Conservation (phyloP, 2,329 filamentous ascomycete genomes). For the Monosporascus sp. region DNA sequence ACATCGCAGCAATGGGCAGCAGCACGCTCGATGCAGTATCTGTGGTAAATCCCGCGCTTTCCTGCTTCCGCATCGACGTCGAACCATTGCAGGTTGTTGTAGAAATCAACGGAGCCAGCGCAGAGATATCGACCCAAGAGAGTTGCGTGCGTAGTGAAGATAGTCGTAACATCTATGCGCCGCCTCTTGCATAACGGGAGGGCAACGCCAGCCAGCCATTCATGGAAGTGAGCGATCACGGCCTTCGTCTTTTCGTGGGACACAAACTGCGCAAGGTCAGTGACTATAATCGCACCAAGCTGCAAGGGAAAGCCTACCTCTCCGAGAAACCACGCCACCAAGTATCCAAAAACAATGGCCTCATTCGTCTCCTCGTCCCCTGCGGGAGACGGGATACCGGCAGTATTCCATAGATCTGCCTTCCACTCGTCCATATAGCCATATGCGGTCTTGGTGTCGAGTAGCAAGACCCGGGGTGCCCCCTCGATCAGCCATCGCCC, state of each 20-base stretch:
- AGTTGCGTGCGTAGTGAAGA: slow-evolving; percentile 97
- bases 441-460: slow-evolving; percentile 93
- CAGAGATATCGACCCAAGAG: slow-evolving; percentile 93
- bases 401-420: slow-evolving; percentile 85
- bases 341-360: slow-evolving; percentile 93
- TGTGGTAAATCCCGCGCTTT: slow-evolving; percentile 96
- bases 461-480: slow-evolving; percentile 85
- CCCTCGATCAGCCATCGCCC: slow-evolving; percentile 97
- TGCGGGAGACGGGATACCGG: slow-evolving; percentile 88
- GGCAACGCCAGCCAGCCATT: slow-evolving; percentile 94
- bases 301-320: slow-evolving; percentile 58
- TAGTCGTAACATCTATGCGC: slow-evolving; percentile 93
- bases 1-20: slow-evolving; percentile 90
- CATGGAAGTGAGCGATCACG: slow-evolving; percentile 97
- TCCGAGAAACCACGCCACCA: slow-evolving; percentile 96
- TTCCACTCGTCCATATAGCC: slow-evolving; percentile 95
- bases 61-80: slow-evolving; percentile 95
- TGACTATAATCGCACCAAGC: background rate
- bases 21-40: slow-evolving; percentile 95
- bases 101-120: slow-evolving; percentile 96
- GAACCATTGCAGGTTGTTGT: slow-evolving; percentile 97
- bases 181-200: slow-evolving; percentile 89
- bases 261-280: slow-evolving; percentile 61
- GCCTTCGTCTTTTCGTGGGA: slow-evolving; percentile 87
- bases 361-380: slow-evolving; percentile 95